Percentiles rank a stretch among this genome's conserved stretches.
These are phyloP conservation scores for Ailanthus altissimus DNA, from an alignment of 345 rosid genomes.

Conservation along the genomic window DNA sequence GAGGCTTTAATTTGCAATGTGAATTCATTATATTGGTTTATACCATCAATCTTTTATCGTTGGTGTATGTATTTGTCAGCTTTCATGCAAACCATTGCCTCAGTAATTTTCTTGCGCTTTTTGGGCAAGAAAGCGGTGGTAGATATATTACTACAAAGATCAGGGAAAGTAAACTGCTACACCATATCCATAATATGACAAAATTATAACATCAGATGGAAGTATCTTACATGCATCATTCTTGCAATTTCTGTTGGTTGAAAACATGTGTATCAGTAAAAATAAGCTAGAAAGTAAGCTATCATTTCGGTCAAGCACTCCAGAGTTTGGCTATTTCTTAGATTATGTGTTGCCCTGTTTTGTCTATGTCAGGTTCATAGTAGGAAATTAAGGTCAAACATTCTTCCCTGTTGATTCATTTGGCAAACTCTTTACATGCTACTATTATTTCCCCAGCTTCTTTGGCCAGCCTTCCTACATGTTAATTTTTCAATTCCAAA, in stretches of 20 bases:
- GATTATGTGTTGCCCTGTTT: neutral
- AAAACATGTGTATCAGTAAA: neutral
- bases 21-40: neutral
- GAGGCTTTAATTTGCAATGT: neutral
- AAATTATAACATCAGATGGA: neutral
- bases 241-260: neutral
- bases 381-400: neutral
- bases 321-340: slow-evolving; percentile 1
- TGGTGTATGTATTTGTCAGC: neutral
- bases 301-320: neutral
- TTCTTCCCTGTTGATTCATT: neutral
- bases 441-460: neutral
- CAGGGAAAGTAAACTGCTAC: neutral
- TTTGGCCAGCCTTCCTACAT: neutral
- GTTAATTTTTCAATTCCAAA: neutral
- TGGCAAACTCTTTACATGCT: neutral
- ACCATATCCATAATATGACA: neutral
- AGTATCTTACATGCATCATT: neutral
- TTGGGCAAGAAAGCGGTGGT: neutral
- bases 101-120: neutral
- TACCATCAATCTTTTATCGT: neutral
- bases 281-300: neutral
- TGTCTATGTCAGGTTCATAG: neutral
- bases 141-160: neutral
- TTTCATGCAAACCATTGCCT: neutral